Evolutionary conservation across 345 rosid genomes (phyloP).

Genomic region (Erodium maritimum): DNA sequence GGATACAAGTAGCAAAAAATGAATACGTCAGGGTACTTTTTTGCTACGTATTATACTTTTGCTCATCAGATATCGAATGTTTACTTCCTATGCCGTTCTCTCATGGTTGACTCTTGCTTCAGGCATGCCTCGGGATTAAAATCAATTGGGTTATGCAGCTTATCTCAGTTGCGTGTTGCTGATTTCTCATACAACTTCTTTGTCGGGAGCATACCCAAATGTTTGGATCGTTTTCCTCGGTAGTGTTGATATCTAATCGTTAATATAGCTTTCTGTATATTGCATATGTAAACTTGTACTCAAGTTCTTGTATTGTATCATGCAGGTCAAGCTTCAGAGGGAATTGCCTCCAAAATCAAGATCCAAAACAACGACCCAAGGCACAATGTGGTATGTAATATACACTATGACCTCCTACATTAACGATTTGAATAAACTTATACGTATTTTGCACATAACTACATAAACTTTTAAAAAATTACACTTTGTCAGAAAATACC

Average conservation of each 20-base stretch:
- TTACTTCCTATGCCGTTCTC: background rate
- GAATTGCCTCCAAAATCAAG: slow-evolving; percentile 61
- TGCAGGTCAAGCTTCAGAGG: slow-evolving; percentile 82
- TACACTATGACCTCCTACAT: too few relatives aligned
- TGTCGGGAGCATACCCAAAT: slow-evolving; percentile 73
- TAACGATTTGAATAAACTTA: too few relatives aligned
- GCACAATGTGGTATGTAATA: slow-evolving; percentile 55
- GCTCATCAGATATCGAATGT: too few relatives aligned
- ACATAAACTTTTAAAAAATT: too few relatives aligned
- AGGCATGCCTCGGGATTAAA: slow-evolving; percentile 59
- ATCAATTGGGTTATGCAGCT: slow-evolving; percentile 57
- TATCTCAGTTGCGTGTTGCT: slow-evolving; percentile 54
- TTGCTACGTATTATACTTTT: too few relatives aligned
- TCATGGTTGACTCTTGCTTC: slow-evolving; percentile 8
- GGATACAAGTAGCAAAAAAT: too few relatives aligned
- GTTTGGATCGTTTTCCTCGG: slow-evolving; percentile 71
- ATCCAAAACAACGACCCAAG: slow-evolving; percentile 55
- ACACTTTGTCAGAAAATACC: too few relatives aligned
- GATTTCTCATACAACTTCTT: slow-evolving; percentile 88
- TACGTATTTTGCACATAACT: too few relatives aligned
- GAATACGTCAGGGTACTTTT: too few relatives aligned
- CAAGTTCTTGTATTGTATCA: slow-evolving; percentile 1
- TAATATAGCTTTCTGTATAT: background rate
- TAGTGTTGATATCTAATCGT: slow-evolving; percentile 17
- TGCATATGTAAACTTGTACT: background rate